Conservation (phyloP, 202 grass and related monocot species). For the Sporobolus alterniflorus region DNA sequence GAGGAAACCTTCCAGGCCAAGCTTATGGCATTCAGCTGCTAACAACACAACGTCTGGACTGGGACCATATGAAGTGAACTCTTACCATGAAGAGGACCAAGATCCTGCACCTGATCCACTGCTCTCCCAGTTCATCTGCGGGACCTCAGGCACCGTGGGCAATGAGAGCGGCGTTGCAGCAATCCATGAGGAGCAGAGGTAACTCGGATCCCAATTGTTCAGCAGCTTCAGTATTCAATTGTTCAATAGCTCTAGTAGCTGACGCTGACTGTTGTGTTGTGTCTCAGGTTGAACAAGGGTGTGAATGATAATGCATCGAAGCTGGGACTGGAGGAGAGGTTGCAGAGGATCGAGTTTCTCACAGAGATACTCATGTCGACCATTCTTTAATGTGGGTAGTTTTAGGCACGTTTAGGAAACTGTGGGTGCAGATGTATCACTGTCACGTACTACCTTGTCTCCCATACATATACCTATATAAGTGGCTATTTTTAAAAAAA, state of each 20-base stretch:
- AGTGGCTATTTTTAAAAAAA: not conserved
- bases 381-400: conserved; percentile 47
- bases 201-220: conserved; percentile 4
- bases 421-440: too few species aligned
- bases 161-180: not conserved
- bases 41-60: conserved; percentile 15
- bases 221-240: not conserved
- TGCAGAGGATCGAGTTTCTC: conserved; percentile 80
- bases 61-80: conserved; percentile 43
- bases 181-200: conserved; percentile 34
- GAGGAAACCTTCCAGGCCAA: conserved; percentile 69
- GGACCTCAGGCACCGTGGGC: not conserved
- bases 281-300: conserved; percentile 32
- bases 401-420: conserved; percentile 14
- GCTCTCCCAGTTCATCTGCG: conserved; percentile 78
- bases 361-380: conserved; percentile 65
- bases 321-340: conserved; percentile 69
- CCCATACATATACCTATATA: not conserved
- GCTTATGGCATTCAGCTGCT: conserved; percentile 44
- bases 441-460: not conserved
- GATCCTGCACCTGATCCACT: conserved; percentile 71
- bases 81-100: conserved; percentile 38
- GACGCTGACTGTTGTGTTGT: conserved; percentile 1
- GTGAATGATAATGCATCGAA: conserved; percentile 20
- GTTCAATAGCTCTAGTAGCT: conserved; percentile 8